Conservation (phyloP, 1,284 basidiomycete genomes). For the Leucoagaricus sp. region DNA sequence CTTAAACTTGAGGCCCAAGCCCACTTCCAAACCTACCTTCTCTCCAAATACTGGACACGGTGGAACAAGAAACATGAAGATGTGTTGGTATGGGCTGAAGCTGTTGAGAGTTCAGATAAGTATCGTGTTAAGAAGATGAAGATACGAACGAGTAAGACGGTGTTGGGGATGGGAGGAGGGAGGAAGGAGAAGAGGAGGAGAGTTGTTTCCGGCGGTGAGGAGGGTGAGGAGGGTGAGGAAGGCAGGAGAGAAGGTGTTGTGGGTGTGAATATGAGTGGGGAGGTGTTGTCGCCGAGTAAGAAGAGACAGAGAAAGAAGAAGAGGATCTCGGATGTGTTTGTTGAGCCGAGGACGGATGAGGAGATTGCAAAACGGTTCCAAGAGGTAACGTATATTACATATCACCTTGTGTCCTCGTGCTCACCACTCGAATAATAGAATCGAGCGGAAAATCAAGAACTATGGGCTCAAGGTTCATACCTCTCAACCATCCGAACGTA, state of each 20-base stretch:
- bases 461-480: slow-evolving; percentile 73
- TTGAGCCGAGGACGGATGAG: slow-evolving; percentile 58
- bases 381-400: slow-evolving; percentile 63
- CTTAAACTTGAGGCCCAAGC: background rate
- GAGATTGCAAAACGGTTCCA: slow-evolving; percentile 63
- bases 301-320: slow-evolving; percentile 39
- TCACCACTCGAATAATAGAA: slow-evolving; percentile 45
- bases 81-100: slow-evolving; percentile 56
- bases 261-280: background rate
- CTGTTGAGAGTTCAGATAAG: slow-evolving; percentile 55
- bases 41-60: slow-evolving; percentile 27
- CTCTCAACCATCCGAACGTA: slow-evolving; percentile 46
- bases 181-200: slow-evolving; percentile 1
- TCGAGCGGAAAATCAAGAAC: slow-evolving; percentile 62
- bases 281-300: slow-evolving; percentile 22
- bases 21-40: background rate
- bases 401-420: slow-evolving; percentile 1
- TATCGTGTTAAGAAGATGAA: slow-evolving; percentile 59
- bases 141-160: slow-evolving; percentile 9
- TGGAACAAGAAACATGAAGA: slow-evolving; percentile 49
- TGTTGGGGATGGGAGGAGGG: background rate
- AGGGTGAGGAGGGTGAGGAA: background rate
- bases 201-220: background rate
- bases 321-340: slow-evolving; percentile 49
- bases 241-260: background rate